phyloP scores from a whole-genome alignment of 1,139 yeast genomes.

The Yamadazyma diddensiae region DNA sequence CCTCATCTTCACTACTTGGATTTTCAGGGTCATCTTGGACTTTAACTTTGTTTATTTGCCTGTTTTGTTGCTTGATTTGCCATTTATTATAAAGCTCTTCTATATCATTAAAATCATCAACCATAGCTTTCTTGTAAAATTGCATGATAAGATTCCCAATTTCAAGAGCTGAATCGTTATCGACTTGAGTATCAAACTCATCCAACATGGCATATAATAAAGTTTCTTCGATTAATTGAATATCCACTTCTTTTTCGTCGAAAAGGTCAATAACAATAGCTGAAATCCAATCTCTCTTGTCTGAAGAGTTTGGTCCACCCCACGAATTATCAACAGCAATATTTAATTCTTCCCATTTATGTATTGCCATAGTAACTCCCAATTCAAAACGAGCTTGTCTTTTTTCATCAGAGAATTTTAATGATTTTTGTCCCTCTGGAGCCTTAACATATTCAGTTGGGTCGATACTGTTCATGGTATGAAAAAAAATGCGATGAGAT shows the following conservation, averaged over 20 bases:
- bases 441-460: conserved; percentile 47
- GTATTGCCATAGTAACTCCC: conserved; percentile 88
- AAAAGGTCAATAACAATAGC: conserved; percentile 81
- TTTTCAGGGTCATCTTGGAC: conserved; percentile 55
- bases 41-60: conserved; percentile 29
- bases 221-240: conserved; percentile 79
- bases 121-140: conserved; percentile 62
- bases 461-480: conserved; percentile 31
- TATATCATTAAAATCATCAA: conserved; percentile 49
- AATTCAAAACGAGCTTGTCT: conserved; percentile 85
- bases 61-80: conserved; percentile 48
- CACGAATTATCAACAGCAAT: conserved; percentile 94
- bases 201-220: conserved; percentile 88
- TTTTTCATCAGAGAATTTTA: conserved; percentile 57
- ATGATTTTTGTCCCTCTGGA: conserved; percentile 32
- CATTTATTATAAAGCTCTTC: conserved; percentile 61
- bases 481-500: conserved; percentile 1
- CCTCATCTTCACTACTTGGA: conserved; percentile 50
- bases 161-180: conserved; percentile 81
- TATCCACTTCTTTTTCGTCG: conserved; percentile 63
- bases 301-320: conserved; percentile 94
- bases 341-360: conserved; percentile 83
- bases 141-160: conserved; percentile 67
- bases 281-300: conserved; percentile 93
- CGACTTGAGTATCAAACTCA: conserved; percentile 85